A percentile compares a stretch with the other conserved stretches of the same genome.
These are phyloP conservation scores for Lithospermum erythrorhizon DNA, from an alignment of 257 asterid species.

Conservation along the genomic window DNA sequence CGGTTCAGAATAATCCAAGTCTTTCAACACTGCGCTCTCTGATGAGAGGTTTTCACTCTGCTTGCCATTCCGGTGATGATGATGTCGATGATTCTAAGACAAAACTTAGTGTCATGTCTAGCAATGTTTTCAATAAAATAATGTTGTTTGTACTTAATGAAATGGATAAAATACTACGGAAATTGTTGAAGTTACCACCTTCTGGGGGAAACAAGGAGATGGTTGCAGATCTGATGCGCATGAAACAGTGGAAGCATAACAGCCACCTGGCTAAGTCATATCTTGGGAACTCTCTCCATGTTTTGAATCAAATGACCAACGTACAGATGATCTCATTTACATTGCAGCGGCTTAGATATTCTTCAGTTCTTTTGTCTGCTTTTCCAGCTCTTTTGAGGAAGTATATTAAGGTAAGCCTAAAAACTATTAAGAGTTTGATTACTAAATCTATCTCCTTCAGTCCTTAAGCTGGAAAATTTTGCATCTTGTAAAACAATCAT, in stretches of 20 bases:
- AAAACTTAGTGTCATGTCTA: slow-evolving; percentile 68
- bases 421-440: not conserved
- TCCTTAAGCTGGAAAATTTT: not conserved
- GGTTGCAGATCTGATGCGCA: slow-evolving; percentile 40
- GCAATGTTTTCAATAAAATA: slow-evolving; percentile 73
- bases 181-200: slow-evolving; percentile 47
- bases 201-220: slow-evolving; percentile 67
- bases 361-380: slow-evolving; percentile 67
- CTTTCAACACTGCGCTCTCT: slow-evolving; percentile 69
- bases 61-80: slow-evolving; percentile 95
- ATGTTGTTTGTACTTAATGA: slow-evolving; percentile 77
- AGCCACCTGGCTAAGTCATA: slow-evolving; percentile 83
- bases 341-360: slow-evolving; percentile 52
- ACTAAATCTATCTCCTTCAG: not conserved
- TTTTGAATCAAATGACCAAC: slow-evolving; percentile 89
- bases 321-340: slow-evolving; percentile 77
- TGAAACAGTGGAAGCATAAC: slow-evolving; percentile 69
- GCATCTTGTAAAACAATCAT: slow-evolving; percentile 1
- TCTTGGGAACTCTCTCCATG: slow-evolving; percentile 85
- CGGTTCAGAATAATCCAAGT: slow-evolving; percentile 42
- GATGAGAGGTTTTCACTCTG: slow-evolving; percentile 68
- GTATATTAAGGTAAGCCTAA: slow-evolving; percentile 58
- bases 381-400: slow-evolving; percentile 83
- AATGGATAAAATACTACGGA: slow-evolving; percentile 85
- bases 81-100: slow-evolving; percentile 43